Evolutionary conservation across 352 stramenopile genomes (phyloP).

Genomic region (Phytophthora capsici): DNA sequence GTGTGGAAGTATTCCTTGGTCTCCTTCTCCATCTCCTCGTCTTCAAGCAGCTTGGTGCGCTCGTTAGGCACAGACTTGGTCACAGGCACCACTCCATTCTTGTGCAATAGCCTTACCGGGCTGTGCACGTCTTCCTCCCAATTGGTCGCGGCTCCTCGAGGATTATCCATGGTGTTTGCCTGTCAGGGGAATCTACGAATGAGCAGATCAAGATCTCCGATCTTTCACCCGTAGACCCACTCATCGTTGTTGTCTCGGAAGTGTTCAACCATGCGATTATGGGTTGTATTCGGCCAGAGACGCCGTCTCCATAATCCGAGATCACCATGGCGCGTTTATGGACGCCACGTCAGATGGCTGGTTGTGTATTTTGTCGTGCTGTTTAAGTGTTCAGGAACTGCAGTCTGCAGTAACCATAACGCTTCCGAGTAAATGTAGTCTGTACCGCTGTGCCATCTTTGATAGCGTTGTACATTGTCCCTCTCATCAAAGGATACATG

Average conservation of each 20-base stretch:
- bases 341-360: neutral
- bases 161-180: conserved; percentile 16
- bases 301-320: conserved; percentile 10
- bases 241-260: conserved; percentile 16
- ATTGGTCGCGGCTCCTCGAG: neutral
- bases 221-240: neutral
- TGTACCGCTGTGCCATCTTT: conserved; percentile 1
- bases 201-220: neutral
- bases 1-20: conserved; percentile 22
- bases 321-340: conserved; percentile 21
- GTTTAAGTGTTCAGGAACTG: no score
- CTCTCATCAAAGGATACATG: conserved; percentile 2
- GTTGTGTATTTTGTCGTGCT: no score
- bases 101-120: conserved; percentile 21
- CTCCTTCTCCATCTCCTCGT: conserved; percentile 22
- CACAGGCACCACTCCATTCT: conserved; percentile 27
- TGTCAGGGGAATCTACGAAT: conserved; percentile 13
- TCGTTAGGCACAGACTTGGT: conserved; percentile 24
- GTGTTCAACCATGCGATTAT: conserved; percentile 24
- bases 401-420: no score
- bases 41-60: conserved; percentile 28
- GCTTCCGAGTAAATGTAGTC: no score
- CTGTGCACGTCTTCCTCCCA: conserved; percentile 16
- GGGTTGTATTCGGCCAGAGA: conserved; percentile 4
- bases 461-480: neutral